phyloP scores from a whole-genome alignment of 352 stramenopile species.

The Phytophthora sp. region DNA sequence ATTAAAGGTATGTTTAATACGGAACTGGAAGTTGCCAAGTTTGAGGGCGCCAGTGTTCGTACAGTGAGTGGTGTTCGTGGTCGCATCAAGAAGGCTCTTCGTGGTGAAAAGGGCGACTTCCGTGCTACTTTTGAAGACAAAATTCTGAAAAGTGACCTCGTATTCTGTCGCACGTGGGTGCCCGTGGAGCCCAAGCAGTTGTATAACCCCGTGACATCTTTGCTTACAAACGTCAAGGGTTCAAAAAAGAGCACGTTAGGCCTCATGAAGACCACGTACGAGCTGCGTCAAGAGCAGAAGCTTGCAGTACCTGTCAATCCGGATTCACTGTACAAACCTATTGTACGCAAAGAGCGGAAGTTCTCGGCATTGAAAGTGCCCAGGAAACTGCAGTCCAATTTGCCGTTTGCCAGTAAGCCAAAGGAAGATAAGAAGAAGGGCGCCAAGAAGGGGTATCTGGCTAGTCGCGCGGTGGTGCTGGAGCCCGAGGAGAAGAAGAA shows the following conservation, averaged over 20 bases:
- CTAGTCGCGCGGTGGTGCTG: constrained; percentile 93
- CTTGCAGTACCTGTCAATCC: constrained; percentile 96
- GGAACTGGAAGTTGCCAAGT: constrained; percentile 96
- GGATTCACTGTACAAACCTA: constrained; percentile 99
- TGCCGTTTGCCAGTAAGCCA: constrained; percentile 98
- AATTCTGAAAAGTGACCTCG: constrained; percentile 98
- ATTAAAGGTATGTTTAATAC: constrained; percentile 98
- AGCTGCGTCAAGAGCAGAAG: constrained; percentile 95
- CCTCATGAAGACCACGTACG: constrained; percentile 96
- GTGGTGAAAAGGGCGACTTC: constrained; percentile 95
- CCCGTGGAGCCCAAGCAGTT: constrained; percentile 98
- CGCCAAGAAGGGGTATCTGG: constrained; percentile 87
- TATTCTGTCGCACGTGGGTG: constrained; percentile 99
- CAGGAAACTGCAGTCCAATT: constrained; percentile 95
- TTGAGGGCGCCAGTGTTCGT: constrained; percentile 96
- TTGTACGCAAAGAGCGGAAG: constrained; percentile 92
- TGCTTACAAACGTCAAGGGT: constrained; percentile 59
- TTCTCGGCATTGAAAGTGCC: constrained; percentile 96
- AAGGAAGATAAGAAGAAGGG: constrained; percentile 93
- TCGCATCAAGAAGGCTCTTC: constrained; percentile 97
- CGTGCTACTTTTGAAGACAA: constrained; percentile 99
- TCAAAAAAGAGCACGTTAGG: constrained; percentile 56
- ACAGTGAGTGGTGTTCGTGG: constrained; percentile 99
- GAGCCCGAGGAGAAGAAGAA: constrained; percentile 97
- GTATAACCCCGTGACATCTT: constrained; percentile 97